These are phyloP conservation scores for Ilex aquifolium DNA, from an alignment of 257 asterid species.

Conservation along the genomic window DNA sequence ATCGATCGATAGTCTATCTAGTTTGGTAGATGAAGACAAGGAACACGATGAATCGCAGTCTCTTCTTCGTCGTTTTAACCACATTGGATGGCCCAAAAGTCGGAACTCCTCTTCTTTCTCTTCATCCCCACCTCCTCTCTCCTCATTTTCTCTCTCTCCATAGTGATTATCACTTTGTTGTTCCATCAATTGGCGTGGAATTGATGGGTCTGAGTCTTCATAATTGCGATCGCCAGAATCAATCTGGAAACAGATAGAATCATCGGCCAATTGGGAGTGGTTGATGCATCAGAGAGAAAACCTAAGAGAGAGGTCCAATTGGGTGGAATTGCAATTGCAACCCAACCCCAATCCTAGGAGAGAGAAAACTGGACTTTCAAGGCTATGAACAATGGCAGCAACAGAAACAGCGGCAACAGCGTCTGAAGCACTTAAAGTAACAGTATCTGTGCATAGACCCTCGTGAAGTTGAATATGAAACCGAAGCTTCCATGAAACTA, in stretches of 20 bases:
- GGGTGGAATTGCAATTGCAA: constrained; percentile 4
- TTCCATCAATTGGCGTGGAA: constrained; percentile 18
- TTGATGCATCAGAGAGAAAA: constrained; percentile 3
- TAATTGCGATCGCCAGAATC: constrained; percentile 7
- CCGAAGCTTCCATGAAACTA: constrained; percentile 18
- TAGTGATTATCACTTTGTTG: background rate
- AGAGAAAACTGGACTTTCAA: constrained; percentile 2
- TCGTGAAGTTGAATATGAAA: constrained; percentile 11
- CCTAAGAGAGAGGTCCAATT: constrained; percentile 6
- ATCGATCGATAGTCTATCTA: background rate
- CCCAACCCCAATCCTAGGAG: background rate
- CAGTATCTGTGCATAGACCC: constrained; percentile 1
- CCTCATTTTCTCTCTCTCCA: background rate
- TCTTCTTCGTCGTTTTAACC: constrained; percentile 30
- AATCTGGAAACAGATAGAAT: constrained; percentile 11
- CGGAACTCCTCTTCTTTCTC: constrained; percentile 30
- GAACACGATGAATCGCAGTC: constrained; percentile 15
- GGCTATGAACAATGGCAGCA: constrained; percentile 8
- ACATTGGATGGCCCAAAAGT: constrained; percentile 34
- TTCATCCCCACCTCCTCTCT: constrained; percentile 16
- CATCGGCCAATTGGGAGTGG: background rate
- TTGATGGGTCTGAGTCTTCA: constrained; percentile 4
- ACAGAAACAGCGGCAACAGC: constrained; percentile 18
- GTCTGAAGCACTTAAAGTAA: constrained; percentile 11
- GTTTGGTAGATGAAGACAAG: background rate